Evolutionary conservation across 2,329 filamentous ascomycete genomes (phyloP).

Genomic region (Uncinocarpus reesii): DNA sequence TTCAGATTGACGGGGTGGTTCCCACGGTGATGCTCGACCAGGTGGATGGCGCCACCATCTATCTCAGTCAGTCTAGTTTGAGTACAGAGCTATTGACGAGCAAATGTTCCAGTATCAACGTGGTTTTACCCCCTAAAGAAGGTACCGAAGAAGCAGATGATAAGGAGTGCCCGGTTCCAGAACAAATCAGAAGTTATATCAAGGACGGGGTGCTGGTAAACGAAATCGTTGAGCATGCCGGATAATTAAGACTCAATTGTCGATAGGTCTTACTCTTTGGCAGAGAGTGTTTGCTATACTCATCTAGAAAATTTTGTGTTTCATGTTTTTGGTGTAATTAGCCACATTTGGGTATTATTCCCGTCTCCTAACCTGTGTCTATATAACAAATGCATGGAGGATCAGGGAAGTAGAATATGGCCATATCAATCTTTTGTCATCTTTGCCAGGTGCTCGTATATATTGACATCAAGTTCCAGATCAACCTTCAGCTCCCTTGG

Average conservation of each 20-base stretch:
- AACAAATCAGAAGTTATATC: constrained; percentile 75
- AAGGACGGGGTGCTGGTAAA: constrained; percentile 69
- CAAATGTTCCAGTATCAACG: constrained; percentile 78
- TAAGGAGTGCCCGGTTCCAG: constrained; percentile 74
- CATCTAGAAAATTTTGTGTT: no score
- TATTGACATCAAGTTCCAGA: background rate
- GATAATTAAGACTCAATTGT: constrained; percentile 7
- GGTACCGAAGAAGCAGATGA: constrained; percentile 65
- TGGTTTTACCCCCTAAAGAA: constrained; percentile 64
- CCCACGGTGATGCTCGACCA: constrained; percentile 88
- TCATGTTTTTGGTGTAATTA: no score
- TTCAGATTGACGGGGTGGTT: constrained; percentile 79
- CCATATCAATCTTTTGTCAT: no score
- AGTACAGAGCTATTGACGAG: constrained; percentile 76
- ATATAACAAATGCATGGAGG: no score
- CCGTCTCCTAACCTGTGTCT: no score
- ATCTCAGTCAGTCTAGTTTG: constrained; percentile 69
- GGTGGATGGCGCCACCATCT: constrained; percentile 80
- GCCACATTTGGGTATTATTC: no score
- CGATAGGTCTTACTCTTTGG: background rate
- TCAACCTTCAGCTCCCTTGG: background rate
- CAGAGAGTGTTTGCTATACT: background rate
- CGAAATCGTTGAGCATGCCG: constrained; percentile 92
- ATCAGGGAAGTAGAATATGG: no score
- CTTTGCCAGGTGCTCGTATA: no score